Base-by-base conservation (phyloP, 2,329 filamentous ascomycete genomes). In the Tolypocladium pustulatum region DNA sequence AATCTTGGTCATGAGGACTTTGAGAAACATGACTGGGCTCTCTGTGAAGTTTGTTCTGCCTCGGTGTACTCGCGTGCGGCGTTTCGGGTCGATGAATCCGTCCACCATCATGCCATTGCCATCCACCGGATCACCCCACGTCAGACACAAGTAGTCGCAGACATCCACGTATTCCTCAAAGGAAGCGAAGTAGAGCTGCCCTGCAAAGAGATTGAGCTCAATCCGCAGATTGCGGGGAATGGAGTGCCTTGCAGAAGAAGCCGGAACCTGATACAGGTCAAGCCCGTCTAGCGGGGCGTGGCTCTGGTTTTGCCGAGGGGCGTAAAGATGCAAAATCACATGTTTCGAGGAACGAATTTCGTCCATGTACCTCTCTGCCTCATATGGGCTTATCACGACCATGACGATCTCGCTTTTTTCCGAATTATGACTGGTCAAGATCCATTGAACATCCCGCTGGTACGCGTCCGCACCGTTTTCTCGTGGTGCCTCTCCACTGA, bases 131-230 rank as follows among this genome's bases (percentile, higher is more conserved):
- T 58, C 43, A 0, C 57, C 55, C 60, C 68, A 74, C 0, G 74
- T 68, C 0, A 88, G 65, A 0, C 83, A 80, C 0, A 89, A 70
- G 46, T 77, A 78, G 1, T 72, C 66, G 60, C 83, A 86, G 0
- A 79, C 65, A 1, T 72, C 66, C 0, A 67, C 61, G 61, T 90
- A 91, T 57, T 88, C 79, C 0, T 71, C 59, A 51, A 76, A 81
- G 0, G 74, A 77, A 0, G 66, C 68, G 12, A 90, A 73, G 63
- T 90, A 90, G 0, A 90, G 74, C 58, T 88, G 84, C 0, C 87
- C 88, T 0, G 88, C 75, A 58, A 91, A 90, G 0, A 90, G 70
- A 51, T 87, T 86, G 0, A 90, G 75, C 58, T 82, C 75, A 0
- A 75, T 69, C 0, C 72, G 67, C 0, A 81, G 65, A 0, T 56